A percentile compares a stretch with the other conserved stretches of the same genome.
Evolutionary conservation across 371 early-diverging fungal species (phyloP).

Genomic region (Apophysomyces trapeziformis): DNA sequence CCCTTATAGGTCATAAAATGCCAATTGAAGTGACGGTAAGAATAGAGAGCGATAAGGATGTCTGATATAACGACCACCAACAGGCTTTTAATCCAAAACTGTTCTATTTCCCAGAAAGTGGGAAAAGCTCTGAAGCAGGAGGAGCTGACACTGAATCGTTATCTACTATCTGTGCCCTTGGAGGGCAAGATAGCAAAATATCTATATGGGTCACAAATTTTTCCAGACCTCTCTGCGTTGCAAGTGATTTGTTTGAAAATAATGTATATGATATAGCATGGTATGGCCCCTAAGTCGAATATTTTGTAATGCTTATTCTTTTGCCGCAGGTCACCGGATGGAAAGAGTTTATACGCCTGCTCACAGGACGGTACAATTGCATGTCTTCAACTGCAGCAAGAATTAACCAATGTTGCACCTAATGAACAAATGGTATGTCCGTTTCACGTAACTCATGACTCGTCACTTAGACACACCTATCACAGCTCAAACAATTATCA

Average conservation of each 20-base stretch:
- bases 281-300: slow-evolving; percentile 40
- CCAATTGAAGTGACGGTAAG: slow-evolving; percentile 91
- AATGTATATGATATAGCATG: slow-evolving; percentile 90
- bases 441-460: background rate
- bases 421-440: slow-evolving; percentile 62
- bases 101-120: slow-evolving; percentile 54
- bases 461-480: background rate
- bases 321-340: slow-evolving; percentile 70
- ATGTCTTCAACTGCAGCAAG: slow-evolving; percentile 69
- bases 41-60: background rate
- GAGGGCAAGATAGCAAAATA: slow-evolving; percentile 90
- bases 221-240: slow-evolving; percentile 75
- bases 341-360: slow-evolving; percentile 79
- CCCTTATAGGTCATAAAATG: slow-evolving; percentile 87
- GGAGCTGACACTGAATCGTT: slow-evolving; percentile 25
- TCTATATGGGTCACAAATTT: slow-evolving; percentile 89
- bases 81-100: slow-evolving; percentile 80
- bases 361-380: slow-evolving; percentile 94
- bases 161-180: slow-evolving; percentile 84
- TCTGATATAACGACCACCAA: background rate
- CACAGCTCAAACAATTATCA: slow-evolving; percentile 60
- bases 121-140: slow-evolving; percentile 18
- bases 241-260: slow-evolving; percentile 78
- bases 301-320: background rate
- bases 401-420: slow-evolving; percentile 69